Evolutionary conservation across 768 basidiomycete species (phyloP), one percentile per base, ranked within the genome.

Genomic region (Tricholomella constricta): DNA sequence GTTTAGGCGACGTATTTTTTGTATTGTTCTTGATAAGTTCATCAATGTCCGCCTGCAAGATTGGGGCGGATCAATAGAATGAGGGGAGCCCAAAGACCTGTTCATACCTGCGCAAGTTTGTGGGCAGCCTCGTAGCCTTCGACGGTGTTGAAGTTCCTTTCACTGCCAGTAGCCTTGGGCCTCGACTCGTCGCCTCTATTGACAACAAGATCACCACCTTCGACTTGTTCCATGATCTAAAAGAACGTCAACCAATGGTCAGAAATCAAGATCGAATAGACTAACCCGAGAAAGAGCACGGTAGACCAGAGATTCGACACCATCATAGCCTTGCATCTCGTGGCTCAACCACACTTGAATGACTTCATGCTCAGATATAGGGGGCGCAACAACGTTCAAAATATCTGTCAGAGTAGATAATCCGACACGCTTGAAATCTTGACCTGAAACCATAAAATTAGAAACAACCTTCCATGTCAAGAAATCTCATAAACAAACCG

Each of bases 291-390:
- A 73, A 38, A 98, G 76, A 2, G 91, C 88, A 20, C 88, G 84
- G 72, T 97, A 98, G 22, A 94, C 91, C n/a, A 99, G 80, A 10
- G 87, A 81, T 72, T 98, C 96, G 37, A 98, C 81, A 6, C 97
- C 97, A 52, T 95, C 94, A 66, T 96, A 98, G 15, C 97, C 97
- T 57, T 82, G 78, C 95, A 99, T 95, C 60, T 97, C 94, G 72
- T 98, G 95, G 64, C 88, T 89, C 34, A 99, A 74, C 89, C 91
- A 93, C 7, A 99, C 86, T 67, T 97, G 86, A 58, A 99, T 94
- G 14, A 98, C 93, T 71, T 99, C 97, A 66, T 98, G 96, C 68
- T 96, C 95, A 22, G 95, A 91, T 62, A 98, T 98, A 11, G 97
- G 97, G 36, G 97, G 97, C 0, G 97, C 97, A 54, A 99, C 96